phyloP scores from a whole-genome alignment of 192 early-diverging fungal species.

The Entomortierella parvispora region DNA sequence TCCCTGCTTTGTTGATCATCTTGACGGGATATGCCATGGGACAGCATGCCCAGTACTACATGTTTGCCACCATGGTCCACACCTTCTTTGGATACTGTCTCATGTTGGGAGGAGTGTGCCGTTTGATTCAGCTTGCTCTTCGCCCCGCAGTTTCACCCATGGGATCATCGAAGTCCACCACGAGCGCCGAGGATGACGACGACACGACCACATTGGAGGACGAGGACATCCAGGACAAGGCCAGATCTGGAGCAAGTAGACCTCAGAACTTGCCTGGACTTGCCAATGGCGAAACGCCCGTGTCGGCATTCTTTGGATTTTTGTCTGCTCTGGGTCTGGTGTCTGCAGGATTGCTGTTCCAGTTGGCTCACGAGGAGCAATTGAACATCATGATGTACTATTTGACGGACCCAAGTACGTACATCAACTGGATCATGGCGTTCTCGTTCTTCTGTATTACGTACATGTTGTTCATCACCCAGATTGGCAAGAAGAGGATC shows the following conservation, averaged over 20 bases:
- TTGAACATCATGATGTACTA: conserved; percentile 49
- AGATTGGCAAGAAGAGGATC: conserved; percentile 37
- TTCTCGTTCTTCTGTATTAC: conserved; percentile 43
- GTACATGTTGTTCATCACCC: conserved; percentile 37
- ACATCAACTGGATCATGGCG: conserved; percentile 54
- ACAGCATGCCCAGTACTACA: conserved; percentile 48
- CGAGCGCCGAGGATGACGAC: conserved; percentile 12
- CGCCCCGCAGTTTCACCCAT: conserved; percentile 29
- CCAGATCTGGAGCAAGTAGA: not conserved
- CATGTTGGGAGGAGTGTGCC: conserved; percentile 39
- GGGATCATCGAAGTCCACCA: not conserved
- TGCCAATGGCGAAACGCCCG: conserved; percentile 44
- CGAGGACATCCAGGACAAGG: conserved; percentile 21
- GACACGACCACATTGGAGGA: conserved; percentile 26
- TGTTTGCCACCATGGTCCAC: conserved; percentile 39
- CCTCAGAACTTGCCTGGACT: conserved; percentile 20
- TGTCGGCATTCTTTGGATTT: conserved; percentile 52
- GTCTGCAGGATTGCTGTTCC: conserved; percentile 51
- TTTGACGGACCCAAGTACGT: conserved; percentile 48
- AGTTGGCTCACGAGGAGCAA: conserved; percentile 52
- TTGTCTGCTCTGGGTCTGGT: conserved; percentile 44
- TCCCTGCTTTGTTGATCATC: conserved; percentile 52
- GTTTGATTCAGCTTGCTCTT: conserved; percentile 43
- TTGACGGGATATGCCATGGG: conserved; percentile 53
- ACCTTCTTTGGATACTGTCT: conserved; percentile 46